Base-by-base conservation (phyloP, 1,284 basidiomycete species). In the Wolfiporia cocos region DNA sequence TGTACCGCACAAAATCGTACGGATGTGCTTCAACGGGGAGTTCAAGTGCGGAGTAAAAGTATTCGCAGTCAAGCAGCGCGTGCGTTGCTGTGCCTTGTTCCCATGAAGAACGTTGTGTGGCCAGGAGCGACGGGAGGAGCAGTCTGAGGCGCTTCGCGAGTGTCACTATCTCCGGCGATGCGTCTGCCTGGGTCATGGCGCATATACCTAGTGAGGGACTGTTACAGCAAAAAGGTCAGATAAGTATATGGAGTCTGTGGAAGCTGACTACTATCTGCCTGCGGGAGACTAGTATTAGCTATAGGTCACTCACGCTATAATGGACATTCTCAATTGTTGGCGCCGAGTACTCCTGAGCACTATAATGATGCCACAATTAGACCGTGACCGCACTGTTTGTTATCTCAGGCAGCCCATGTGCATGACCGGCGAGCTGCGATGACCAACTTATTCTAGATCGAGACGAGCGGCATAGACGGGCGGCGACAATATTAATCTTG, bases 71-170 rank as follows among this genome's bases (percentile, higher is more conserved):
- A 14, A 57, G 50, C 2, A 58, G 33, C 12, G 57, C 54, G 29
- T 58, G 57, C 0, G 55, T 49, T 24, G 51, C 44, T 15, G 42
- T 38, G 3, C 52, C 56, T 43, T 58, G 55, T 40, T 58, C 55
- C 55, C 55, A 57, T 18, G 56, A 54, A 2, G 56, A 47, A 7
- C 52, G 47, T 37, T 55, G 52, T 2, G 42, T 43, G 2, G 51
- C 36, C 4, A 57, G 47, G 3, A 57, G 48, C 0, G 54, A 50
- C 0, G 49, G 50, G 6, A 55, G 44, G 22, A 54, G 46, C 0
- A 43, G 22, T 2, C 24, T 22, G 3, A 51, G 35, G 17, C 46
- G 44, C 12, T 17, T 12, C 38, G 17, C 17, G n/a, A n/a, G n/a
- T n/a, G n/a, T n/a, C n/a, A n/a, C n/a, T n/a, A n/a, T n/a, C n/a